These are phyloP conservation scores for Dichotomocladium elegans DNA, from an alignment of 371 early-diverging fungal genomes.

Conservation along the genomic window DNA sequence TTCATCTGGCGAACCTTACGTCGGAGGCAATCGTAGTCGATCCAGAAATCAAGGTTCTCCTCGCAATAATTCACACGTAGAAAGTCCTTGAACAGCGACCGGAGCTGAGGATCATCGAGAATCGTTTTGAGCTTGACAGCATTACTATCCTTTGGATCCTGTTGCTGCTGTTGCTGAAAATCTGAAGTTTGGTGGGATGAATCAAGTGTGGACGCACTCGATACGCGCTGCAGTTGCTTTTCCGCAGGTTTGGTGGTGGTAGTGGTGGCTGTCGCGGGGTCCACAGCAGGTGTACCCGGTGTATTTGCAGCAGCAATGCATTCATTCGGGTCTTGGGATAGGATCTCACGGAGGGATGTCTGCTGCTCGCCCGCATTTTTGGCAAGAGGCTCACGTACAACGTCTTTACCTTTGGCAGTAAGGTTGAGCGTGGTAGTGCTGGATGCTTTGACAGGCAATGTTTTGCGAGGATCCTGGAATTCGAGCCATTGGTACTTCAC, in stretches of 20 bases:
- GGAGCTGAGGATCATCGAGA: conserved; percentile 51
- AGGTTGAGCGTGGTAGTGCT: conserved; percentile 12
- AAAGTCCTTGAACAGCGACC: conserved; percentile 64
- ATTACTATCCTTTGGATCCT: conserved; percentile 17
- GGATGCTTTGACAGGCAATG: conserved; percentile 1
- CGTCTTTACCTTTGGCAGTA: conserved; percentile 20
- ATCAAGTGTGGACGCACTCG: conserved; percentile 10
- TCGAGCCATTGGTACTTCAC: conserved; percentile 55
- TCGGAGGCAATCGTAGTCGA: conserved; percentile 46
- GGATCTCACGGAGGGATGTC: conserved; percentile 19
- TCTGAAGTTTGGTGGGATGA: neutral
- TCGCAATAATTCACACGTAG: conserved; percentile 65
- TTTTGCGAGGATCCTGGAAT: conserved; percentile 20
- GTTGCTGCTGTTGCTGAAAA: neutral
- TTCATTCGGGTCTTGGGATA: conserved; percentile 18
- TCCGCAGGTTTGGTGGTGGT: neutral
- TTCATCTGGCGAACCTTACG: conserved; percentile 36
- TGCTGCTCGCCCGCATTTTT: conserved; percentile 1
- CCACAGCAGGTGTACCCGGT: neutral
- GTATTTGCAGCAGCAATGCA: neutral
- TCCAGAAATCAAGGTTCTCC: conserved; percentile 70
- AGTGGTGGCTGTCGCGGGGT: neutral
- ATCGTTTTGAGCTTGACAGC: conserved; percentile 50
- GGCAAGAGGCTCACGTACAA: conserved; percentile 9
- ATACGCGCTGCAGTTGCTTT: conserved; percentile 2